Conservation (phyloP, 345 rosid species). For the Populus deltoides region DNA sequence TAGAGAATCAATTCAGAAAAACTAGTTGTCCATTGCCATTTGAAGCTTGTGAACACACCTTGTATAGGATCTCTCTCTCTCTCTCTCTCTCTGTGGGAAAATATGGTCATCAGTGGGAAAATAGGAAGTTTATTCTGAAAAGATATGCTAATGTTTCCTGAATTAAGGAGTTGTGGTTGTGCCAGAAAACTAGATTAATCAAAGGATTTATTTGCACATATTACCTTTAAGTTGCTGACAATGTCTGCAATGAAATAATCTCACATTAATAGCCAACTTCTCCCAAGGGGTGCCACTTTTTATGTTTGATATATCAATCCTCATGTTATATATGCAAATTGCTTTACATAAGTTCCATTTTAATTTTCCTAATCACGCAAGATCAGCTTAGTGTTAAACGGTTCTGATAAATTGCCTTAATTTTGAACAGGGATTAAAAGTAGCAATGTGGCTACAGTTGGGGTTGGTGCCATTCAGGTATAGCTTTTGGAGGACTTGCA, state of each 20-base stretch:
- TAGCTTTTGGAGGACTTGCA: constrained; percentile 7
- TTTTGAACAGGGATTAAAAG: constrained; percentile 66
- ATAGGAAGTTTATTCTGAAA: not conserved
- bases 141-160: not conserved
- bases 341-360: not conserved
- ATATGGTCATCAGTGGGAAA: not conserved
- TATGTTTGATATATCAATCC: not conserved
- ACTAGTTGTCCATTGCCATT: no score
- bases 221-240: constrained; percentile 5
- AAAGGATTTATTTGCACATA: not conserved
- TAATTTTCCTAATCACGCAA: not conserved
- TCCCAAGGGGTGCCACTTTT: not conserved
- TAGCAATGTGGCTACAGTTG: constrained; percentile 77
- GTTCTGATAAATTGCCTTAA: constrained; percentile 11
- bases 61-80: not conserved
- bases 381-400: constrained; percentile 7
- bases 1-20: no score
- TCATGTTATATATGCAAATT: not conserved
- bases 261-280: not conserved
- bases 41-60: no score
- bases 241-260: not conserved
- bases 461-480: constrained; percentile 91
- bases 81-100: not conserved
- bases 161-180: not conserved
- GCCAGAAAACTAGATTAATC: not conserved